A percentile compares a stretch with the other conserved stretches of the same genome.
Evolutionary conservation across 2,329 filamentous ascomycete species (phyloP).

Genomic region (Penicillium sp.): DNA sequence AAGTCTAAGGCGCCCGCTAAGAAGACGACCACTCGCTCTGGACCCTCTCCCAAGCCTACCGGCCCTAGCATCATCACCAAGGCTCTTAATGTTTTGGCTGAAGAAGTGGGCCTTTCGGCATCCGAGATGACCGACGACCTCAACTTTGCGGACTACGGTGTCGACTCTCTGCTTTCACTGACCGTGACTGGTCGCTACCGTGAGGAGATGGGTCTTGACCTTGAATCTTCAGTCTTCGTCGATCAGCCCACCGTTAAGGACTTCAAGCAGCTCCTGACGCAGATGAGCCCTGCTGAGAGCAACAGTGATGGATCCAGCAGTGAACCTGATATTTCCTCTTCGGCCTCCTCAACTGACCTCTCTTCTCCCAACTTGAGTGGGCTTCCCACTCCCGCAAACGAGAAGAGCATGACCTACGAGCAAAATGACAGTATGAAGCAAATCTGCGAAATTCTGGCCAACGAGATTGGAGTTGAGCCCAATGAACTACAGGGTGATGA

Average conservation of each 20-base stretch:
- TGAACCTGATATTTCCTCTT: slow-evolving; percentile 30
- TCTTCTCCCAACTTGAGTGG: slow-evolving; percentile 36
- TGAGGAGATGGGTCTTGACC: slow-evolving; percentile 59
- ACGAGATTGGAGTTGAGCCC: slow-evolving; percentile 45
- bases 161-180: slow-evolving; percentile 61
- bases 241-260: slow-evolving; percentile 60
- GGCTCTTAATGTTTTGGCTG: slow-evolving; percentile 41
- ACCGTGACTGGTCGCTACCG: slow-evolving; percentile 62
- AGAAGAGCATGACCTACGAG: slow-evolving; percentile 24
- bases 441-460: slow-evolving; percentile 42
- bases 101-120: slow-evolving; percentile 56
- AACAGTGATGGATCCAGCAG: slow-evolving; percentile 30
- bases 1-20: slow-evolving; percentile 27
- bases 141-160: slow-evolving; percentile 61
- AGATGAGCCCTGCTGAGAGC: slow-evolving; percentile 32
- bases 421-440: slow-evolving; percentile 38
- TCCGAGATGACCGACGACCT: slow-evolving; percentile 59
- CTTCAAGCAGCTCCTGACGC: slow-evolving; percentile 56
- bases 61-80: slow-evolving; percentile 32
- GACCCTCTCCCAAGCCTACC: slow-evolving; percentile 29
- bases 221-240: slow-evolving; percentile 59
- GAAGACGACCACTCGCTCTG: slow-evolving; percentile 27
- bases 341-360: slow-evolving; percentile 32
- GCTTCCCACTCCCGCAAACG: slow-evolving; percentile 27
- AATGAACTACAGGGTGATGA: slow-evolving; percentile 41